A percentile compares a stretch with the other conserved stretches of the same genome.
Evolutionary conservation across 2,329 filamentous ascomycete genomes (phyloP).

Genomic region (Fusarium sublunatum): DNA sequence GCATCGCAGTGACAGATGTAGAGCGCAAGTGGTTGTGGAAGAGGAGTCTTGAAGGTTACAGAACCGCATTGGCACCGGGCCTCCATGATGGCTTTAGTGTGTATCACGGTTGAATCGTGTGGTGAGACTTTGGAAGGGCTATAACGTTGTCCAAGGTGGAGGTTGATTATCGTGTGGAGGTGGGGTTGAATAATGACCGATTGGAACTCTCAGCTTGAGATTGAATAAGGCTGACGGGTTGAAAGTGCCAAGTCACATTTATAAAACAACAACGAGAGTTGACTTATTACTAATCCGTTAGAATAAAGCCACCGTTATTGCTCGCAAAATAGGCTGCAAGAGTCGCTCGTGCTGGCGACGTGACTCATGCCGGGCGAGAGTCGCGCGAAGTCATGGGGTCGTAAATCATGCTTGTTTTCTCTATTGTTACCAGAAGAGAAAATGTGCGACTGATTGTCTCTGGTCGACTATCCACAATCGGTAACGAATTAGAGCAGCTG

Average conservation of each 20-base stretch:
- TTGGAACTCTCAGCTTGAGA: background rate
- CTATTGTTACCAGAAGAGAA: too few relatives aligned
- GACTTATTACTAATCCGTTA: background rate
- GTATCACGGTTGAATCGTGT: background rate
- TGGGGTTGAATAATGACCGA: slow-evolving; percentile 26
- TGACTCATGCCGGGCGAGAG: slow-evolving; percentile 47
- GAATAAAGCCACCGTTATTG: slow-evolving; percentile 27
- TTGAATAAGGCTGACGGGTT: slow-evolving; percentile 7
- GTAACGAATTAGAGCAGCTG: too few relatives aligned
- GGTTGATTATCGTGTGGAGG: slow-evolving; percentile 10
- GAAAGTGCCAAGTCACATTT: slow-evolving; percentile 3
- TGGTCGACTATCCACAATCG: too few relatives aligned
- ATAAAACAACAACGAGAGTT: slow-evolving; percentile 1
- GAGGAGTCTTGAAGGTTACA: slow-evolving; percentile 71
- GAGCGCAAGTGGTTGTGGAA: slow-evolving; percentile 68
- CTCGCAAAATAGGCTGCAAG: background rate
- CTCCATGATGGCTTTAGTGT: slow-evolving; percentile 58
- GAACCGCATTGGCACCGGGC: slow-evolving; percentile 73
- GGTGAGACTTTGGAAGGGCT: background rate
- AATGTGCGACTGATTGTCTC: too few relatives aligned
- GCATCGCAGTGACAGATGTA: slow-evolving; percentile 78
- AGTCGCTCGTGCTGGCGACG: slow-evolving; percentile 16
- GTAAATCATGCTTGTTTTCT: slow-evolving; percentile 20
- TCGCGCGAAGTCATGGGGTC: slow-evolving; percentile 48
- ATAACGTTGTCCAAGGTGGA: slow-evolving; percentile 12